These are phyloP conservation scores for Carex parvula DNA, from an alignment of 176 grass and related monocot genomes.

Conservation along the genomic window DNA sequence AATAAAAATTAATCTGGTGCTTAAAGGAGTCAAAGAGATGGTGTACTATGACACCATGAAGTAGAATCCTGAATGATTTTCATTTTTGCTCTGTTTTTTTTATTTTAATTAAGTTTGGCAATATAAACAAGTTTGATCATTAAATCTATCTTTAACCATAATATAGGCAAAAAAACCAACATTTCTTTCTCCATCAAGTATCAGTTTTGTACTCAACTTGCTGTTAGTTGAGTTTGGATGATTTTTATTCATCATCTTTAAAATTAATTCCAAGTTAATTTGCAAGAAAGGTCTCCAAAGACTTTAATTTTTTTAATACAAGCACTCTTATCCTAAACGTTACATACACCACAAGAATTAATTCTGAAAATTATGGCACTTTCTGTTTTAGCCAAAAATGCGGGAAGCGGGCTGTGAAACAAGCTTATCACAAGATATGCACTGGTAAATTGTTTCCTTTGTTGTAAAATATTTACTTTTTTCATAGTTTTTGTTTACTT, in stretches of 20 bases:
- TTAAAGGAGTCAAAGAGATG: background rate
- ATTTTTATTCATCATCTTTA: background rate
- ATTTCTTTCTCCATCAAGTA: background rate
- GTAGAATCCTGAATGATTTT: background rate
- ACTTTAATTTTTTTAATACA: background rate
- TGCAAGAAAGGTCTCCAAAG: background rate
- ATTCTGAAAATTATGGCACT: background rate
- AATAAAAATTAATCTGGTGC: background rate
- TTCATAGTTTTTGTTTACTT: background rate
- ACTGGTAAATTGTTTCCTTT: conserved; percentile 37
- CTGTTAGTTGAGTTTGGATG: background rate
- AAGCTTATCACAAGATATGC: conserved; percentile 88
- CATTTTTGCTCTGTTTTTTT: background rate
- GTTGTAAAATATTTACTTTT: conserved; percentile 16
- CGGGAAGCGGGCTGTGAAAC: conserved; percentile 56
- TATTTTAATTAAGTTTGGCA: background rate
- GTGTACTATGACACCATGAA: background rate
- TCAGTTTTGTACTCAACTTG: background rate
- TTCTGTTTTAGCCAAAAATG: conserved; percentile 73
- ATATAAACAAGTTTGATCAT: background rate
- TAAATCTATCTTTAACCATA: background rate
- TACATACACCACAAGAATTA: background rate
- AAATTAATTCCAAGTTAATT: background rate
- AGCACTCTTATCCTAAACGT: background rate
- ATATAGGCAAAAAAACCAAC: background rate